Percentiles rank a stretch among this genome's conserved stretches.
Evolutionary conservation across 2,329 filamentous ascomycete species (phyloP).

Genomic region (Aspergillus unguis): DNA sequence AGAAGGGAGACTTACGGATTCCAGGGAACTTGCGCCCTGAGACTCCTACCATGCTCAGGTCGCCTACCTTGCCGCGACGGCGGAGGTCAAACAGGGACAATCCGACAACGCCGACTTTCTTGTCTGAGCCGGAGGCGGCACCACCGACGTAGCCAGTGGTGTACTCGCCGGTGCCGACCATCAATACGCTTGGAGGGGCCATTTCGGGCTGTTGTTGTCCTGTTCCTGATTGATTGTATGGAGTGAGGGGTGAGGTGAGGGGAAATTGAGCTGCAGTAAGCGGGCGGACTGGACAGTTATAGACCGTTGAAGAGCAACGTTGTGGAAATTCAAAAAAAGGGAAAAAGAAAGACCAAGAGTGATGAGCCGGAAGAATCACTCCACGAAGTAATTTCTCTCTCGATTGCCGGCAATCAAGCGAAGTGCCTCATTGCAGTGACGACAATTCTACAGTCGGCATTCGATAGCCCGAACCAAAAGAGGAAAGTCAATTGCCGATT

Average conservation of each 20-base stretch:
- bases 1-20: constrained; percentile 61
- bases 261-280: neutral
- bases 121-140: constrained; percentile 81
- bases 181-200: constrained; percentile 13
- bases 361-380: constrained; percentile 3
- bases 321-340: too few relatives aligned
- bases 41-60: constrained; percentile 84
- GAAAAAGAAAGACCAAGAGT: neutral
- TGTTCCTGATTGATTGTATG: neutral
- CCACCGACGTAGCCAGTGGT: constrained; percentile 90
- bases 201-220: neutral
- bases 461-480: constrained; percentile 2
- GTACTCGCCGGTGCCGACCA: constrained; percentile 91
- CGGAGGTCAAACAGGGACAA: constrained; percentile 86
- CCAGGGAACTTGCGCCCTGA: constrained; percentile 87
- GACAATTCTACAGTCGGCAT: constrained; percentile 9
- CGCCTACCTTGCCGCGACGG: constrained; percentile 79
- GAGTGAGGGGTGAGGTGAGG: neutral
- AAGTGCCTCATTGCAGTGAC: neutral
- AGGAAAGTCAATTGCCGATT: constrained; percentile 11
- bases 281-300: neutral
- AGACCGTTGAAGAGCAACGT: neutral
- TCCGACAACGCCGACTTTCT: constrained; percentile 92
- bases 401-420: constrained; percentile 7
- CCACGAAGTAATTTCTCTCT: neutral